Conservation (phyloP, 163 green algal species). For the Volvox carteri region DNA sequence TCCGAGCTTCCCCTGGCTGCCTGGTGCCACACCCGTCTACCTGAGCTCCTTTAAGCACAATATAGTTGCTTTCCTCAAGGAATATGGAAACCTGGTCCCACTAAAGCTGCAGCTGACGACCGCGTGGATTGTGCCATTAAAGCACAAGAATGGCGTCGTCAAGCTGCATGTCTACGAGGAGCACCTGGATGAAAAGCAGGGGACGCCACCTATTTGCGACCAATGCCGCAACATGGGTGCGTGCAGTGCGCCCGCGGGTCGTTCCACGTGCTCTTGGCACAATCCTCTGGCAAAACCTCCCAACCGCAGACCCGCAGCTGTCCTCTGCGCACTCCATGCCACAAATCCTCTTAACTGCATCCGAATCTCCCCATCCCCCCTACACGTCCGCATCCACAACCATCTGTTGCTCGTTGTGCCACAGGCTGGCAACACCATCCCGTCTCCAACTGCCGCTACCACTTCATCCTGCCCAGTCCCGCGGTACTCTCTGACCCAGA, state of each 20-base stretch:
- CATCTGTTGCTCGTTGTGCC: too few species aligned
- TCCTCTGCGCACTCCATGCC: not conserved
- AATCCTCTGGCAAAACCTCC: too few species aligned
- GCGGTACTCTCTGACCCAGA: slow-evolving; percentile 61
- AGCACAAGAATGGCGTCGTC: slow-evolving; percentile 9
- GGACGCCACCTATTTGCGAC: slow-evolving; percentile 81
- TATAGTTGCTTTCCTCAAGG: slow-evolving; percentile 29
- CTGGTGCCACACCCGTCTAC: slow-evolving; percentile 8
- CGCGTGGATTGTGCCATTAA: slow-evolving; percentile 25
- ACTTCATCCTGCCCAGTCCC: slow-evolving; percentile 90
- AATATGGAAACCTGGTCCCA: slow-evolving; percentile 31
- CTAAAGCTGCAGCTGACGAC: slow-evolving; percentile 44
- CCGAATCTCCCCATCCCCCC: not conserved
- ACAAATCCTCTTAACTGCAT: not conserved
- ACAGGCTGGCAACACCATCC: slow-evolving; percentile 95
- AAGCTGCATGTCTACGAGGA: slow-evolving; percentile 83
- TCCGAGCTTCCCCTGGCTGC: slow-evolving; percentile 35
- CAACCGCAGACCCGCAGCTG: not conserved
- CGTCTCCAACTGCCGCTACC: slow-evolving; percentile 84
- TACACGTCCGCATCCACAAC: too few species aligned
- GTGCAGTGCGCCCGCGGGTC: slow-evolving; percentile 17
- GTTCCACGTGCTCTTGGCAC: not conserved
- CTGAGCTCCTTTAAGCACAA: slow-evolving; percentile 32
- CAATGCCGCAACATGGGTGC: slow-evolving; percentile 94
- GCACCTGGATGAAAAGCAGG: slow-evolving; percentile 56